These are phyloP conservation scores for Tetracladium setigerum DNA, from an alignment of 495 filamentous ascomycete species.

Conservation along the genomic window DNA sequence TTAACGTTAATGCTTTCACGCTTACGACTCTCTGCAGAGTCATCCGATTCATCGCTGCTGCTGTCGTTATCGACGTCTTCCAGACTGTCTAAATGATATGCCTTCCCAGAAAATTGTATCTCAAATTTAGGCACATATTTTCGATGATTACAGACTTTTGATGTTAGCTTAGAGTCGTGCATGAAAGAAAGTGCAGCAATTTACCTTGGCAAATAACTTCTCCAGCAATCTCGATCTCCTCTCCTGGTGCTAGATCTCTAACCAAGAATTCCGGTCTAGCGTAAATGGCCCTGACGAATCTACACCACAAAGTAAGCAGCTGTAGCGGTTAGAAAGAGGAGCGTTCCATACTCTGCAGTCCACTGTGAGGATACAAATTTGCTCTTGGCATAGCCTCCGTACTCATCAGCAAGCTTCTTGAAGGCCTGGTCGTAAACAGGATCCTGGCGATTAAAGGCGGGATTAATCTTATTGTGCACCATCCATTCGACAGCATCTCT, in stretches of 20 bases:
- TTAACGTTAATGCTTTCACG: constrained; percentile 4
- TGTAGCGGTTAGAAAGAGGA: no score
- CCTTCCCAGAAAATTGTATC: constrained; percentile 55
- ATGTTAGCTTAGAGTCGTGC: no score
- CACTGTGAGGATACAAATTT: constrained; percentile 71
- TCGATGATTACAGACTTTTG: constrained; percentile 59
- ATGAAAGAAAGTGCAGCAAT: no score
- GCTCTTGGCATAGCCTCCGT: constrained; percentile 56
- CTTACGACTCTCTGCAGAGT: constrained; percentile 26
- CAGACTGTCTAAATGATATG: constrained; percentile 63
- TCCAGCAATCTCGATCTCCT: constrained; percentile 25
- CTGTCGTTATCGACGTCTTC: constrained; percentile 51
- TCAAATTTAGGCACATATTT: constrained; percentile 57
- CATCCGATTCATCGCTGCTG: constrained; percentile 28
- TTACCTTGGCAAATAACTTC: constrained; percentile 47
- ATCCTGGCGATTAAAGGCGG: constrained; percentile 58
- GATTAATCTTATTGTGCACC: constrained; percentile 62
- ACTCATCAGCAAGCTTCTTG: constrained; percentile 65
- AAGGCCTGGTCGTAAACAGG: constrained; percentile 65
- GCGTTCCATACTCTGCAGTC: constrained; percentile 35
- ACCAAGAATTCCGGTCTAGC: constrained; percentile 48
- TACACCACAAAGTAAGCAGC: no score
- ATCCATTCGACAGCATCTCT: constrained; percentile 76
- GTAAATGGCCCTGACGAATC: constrained; percentile 56
- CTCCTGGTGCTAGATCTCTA: constrained; percentile 21